phyloP scores from a whole-genome alignment of 106 monocot species.

The Alisma plantagoaquatica region DNA sequence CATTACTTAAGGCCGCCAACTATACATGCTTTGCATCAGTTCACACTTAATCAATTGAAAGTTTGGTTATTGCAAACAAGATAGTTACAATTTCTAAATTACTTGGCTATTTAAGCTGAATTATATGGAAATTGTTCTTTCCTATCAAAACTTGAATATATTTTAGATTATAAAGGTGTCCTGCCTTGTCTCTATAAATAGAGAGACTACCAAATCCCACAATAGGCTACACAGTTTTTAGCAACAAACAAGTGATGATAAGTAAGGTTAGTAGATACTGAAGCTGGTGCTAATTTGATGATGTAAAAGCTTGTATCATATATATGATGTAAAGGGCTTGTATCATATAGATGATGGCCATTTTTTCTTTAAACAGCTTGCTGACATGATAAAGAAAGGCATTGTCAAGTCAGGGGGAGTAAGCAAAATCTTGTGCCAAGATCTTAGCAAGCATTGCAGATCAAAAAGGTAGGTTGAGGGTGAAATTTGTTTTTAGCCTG shows the following conservation, averaged over 20 bases:
- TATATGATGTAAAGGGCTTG: not conserved
- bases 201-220: too few species aligned
- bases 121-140: too few species aligned
- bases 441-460: conserved; percentile 68
- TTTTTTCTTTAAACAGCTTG: conserved; percentile 32
- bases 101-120: not conserved
- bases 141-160: too few species aligned
- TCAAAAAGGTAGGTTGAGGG: conserved; percentile 25
- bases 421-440: conserved; percentile 64
- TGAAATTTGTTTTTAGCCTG: too few species aligned
- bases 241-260: not conserved
- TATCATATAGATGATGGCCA: not conserved
- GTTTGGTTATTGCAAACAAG: not conserved
- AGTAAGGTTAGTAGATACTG: not conserved
- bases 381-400: conserved; percentile 57
- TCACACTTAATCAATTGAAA: not conserved
- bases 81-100: not conserved
- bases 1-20: not conserved
- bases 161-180: too few species aligned
- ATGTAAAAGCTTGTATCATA: not conserved
- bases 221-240: too few species aligned
- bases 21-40: not conserved
- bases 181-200: too few species aligned
- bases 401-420: conserved; percentile 39
- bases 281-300: not conserved